Base-by-base conservation (phyloP, 2,329 filamentous ascomycete genomes). In the Nigrospora oryzae region DNA sequence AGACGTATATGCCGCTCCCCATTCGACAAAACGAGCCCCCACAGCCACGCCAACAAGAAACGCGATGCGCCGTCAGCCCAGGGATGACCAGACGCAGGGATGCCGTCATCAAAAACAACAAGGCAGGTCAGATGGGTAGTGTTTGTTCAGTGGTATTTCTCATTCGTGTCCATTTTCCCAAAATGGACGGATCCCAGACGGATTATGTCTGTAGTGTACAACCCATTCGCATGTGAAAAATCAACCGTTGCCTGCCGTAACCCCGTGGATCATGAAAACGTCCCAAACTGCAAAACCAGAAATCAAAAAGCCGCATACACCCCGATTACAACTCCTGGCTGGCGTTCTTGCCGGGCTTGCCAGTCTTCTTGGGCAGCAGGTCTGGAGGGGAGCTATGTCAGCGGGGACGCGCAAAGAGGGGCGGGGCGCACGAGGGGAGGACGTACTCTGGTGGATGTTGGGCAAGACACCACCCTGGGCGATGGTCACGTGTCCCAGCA, bases 351-450 rank as follows among this genome's bases (percentile, higher is more conserved):
- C 86, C 87, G 67, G 79, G 77, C 86, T 97, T 96, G 69, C 83
- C 79, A 47, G 93, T 95, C 88, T 97, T 97, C 89, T 98, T 97
- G 66, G 93, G 93, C 56, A 98, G 83, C 53, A 98, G 86, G 77
- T 98, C 91, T 95, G 63, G 56, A 52, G 45, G 42, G 47, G 49
- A 45, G 7, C 46, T 48, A 39, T 38, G 63, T 79, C 60, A 76
- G 71, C 56, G 60, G 32, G 30, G 16, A 23, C 12, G 33, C 32
- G 11, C 46, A 28, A 28, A 10, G 23, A 14, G 13, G 43, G 14
- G n/a, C 37, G 40, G 12, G 23, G 15, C n/a, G 37, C 38, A 51
- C 62, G 55, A 64, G 55, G 23, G 46, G 34, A 80, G 46, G 34
- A 80, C 88, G 59, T 82, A 95, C 89, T 95, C 75, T 93, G 87